phyloP scores from a whole-genome alignment of 2,329 filamentous ascomycete species.

The Microsporum canis region DNA sequence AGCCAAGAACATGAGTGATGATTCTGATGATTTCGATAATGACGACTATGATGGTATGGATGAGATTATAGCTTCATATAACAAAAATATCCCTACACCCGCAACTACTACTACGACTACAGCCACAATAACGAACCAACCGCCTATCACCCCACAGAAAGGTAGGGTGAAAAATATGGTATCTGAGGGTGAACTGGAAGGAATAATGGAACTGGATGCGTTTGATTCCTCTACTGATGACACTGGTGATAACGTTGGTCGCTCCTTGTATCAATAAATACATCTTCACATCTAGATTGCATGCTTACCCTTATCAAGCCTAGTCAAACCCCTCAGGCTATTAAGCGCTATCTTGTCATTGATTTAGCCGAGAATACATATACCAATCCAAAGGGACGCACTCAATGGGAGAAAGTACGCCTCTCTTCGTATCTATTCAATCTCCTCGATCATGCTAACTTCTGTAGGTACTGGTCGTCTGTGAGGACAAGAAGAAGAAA shows the following conservation, averaged over 20 bases:
- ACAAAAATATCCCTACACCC: constrained; percentile 21
- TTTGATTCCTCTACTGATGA: constrained; percentile 43
- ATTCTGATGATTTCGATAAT: constrained; percentile 29
- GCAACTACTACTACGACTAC: constrained; percentile 7
- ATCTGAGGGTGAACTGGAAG: constrained; percentile 58
- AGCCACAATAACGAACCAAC: constrained; percentile 1
- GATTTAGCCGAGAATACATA: constrained; percentile 61
- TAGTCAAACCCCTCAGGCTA: constrained; percentile 54
- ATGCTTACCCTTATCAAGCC: constrained; percentile 57
- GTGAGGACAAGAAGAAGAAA: constrained; percentile 59
- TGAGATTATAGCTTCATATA: constrained; percentile 44
- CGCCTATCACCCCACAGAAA: neutral
- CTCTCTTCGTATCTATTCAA: constrained; percentile 14
- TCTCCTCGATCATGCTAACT: constrained; percentile 8
- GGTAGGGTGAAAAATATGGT: neutral
- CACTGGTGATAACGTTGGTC: neutral
- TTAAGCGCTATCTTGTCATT: constrained; percentile 77
- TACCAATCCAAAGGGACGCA: constrained; percentile 49
- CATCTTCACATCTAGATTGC: constrained; percentile 11
- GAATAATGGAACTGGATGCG: constrained; percentile 49
- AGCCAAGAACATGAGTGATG: constrained; percentile 1
- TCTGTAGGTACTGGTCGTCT: constrained; percentile 64
- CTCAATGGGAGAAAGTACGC: constrained; percentile 59
- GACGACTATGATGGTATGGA: constrained; percentile 52
- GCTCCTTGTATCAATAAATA: constrained; percentile 17